Base-by-base conservation (phyloP, 176 grass and related monocot species). In the Phoenix roebelenii region DNA sequence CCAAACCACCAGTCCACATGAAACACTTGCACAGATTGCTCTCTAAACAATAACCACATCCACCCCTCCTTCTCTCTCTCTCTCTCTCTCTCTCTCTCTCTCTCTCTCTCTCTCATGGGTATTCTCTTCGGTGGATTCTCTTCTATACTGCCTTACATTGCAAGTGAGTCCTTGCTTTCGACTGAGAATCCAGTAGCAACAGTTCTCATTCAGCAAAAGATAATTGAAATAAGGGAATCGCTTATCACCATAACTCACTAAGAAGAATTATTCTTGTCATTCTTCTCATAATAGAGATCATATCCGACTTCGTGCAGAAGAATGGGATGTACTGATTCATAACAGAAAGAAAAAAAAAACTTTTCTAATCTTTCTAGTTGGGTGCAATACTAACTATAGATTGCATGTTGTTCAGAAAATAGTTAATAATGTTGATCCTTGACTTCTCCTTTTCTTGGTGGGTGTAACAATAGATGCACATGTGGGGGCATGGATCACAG, bases 401-500 rank as follows among this genome's bases (percentile, higher is more conserved):
- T 39, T 12, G 35, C 35, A 39, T 12, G 7, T 5, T 39, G 7
- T 39, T 39, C 30, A 12, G 35, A 39, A 0, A 39, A 39, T 12
- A 39, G 35, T 12, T 39, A 39, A 39, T 7, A 39, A 39, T 39
- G 35, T 32, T 32, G 29, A 32, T 32, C 35, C 35, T 39, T 39
- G 35, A 39, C 10, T 39, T 39, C 35, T 39, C 9, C 35, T 39
- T 39, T 5, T 39, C 35, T 39, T 39, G 10, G 35, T 39, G 35
- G 35, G 35, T 12, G 35, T 44, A 44, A 14, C 35, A 44, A 35
- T 44, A 90, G 87, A 90, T 90, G 87, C 87, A 90, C 29, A 90
- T 90, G 87, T 90, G 87, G 87, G 87, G 87, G 1, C 87, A 90
- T 55, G 87, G 87, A 17, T 86, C 87, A 62, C 87, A 90, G 79